Conservation (phyloP, 139 green algal species). For the Volvox africanus region DNA sequence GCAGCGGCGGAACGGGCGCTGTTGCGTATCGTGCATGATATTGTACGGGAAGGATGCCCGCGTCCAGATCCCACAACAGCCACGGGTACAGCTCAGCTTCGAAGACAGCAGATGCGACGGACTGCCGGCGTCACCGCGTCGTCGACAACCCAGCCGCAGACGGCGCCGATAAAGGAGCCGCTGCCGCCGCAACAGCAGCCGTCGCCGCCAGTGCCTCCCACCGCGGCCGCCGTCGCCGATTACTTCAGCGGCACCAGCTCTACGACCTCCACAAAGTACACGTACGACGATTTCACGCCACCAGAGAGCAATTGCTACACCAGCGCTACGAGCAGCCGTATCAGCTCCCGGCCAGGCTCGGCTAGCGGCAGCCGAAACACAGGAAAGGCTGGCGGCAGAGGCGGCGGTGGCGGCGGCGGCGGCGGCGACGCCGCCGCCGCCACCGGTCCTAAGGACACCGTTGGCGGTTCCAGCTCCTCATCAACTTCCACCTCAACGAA, state of each 20-base stretch:
- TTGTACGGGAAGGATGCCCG: constrained; percentile 29
- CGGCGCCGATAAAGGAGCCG: no score
- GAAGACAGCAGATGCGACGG: neutral
- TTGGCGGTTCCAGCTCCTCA: neutral
- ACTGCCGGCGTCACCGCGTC: neutral
- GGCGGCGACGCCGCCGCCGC: neutral
- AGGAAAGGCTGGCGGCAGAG: neutral
- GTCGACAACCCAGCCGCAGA: neutral
- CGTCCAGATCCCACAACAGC: constrained; percentile 18
- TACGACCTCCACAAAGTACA: constrained; percentile 23
- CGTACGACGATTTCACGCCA: constrained; percentile 43
- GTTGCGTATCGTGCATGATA: constrained; percentile 14
- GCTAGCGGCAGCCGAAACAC: neutral
- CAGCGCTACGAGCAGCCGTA: constrained; percentile 38
- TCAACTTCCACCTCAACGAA: constrained; percentile 13
- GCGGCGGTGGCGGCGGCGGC: neutral
- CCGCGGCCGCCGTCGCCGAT: neutral
- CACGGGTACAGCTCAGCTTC: neutral
- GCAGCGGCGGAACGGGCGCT: neutral
- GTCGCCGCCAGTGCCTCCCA: neutral
- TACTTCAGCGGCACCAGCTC: neutral
- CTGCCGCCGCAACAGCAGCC: neutral
- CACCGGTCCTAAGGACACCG: neutral
- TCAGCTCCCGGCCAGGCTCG: neutral
- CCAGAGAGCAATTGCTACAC: constrained; percentile 32